Conservation (phyloP, 2,329 filamentous ascomycete species). For the Lizonia empirigonia region DNA sequence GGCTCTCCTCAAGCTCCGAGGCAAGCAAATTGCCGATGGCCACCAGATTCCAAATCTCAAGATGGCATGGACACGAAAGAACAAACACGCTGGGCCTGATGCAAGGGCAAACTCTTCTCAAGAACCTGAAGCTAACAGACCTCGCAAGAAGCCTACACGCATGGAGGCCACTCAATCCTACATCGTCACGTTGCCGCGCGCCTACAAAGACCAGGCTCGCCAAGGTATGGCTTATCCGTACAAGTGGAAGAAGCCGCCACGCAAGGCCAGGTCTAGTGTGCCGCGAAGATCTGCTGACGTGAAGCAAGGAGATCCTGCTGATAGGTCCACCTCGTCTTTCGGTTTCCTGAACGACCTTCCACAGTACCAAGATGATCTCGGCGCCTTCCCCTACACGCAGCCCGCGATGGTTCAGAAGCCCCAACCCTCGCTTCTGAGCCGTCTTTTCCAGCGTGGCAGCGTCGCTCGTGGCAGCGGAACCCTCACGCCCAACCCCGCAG, state of each 20-base stretch:
- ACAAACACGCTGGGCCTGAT: conserved; percentile 8
- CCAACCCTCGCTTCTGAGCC: neutral
- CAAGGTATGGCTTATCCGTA: conserved; percentile 7
- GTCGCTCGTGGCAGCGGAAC: neutral
- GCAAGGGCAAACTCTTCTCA: conserved; percentile 15
- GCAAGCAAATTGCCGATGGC: conserved; percentile 29
- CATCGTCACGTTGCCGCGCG: conserved; percentile 11
- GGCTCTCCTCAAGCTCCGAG: conserved; percentile 40
- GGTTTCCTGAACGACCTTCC: neutral
- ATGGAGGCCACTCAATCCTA: conserved; percentile 14
- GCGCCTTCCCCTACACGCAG: neutral
- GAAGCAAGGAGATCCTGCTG: neutral
- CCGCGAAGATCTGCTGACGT: conserved; percentile 1
- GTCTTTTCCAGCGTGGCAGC: neutral
- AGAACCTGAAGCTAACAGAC: conserved; percentile 6
- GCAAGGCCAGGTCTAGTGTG: neutral
- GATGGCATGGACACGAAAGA: conserved; percentile 35
- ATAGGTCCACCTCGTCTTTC: neutral
- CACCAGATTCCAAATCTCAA: conserved; percentile 27
- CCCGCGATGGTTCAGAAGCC: neutral
- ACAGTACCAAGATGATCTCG: neutral
- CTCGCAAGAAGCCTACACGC: conserved; percentile 14
- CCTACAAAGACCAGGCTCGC: conserved; percentile 2
- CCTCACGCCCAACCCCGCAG: neutral
- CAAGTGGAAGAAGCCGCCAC: conserved; percentile 7